These are phyloP conservation scores for Flaveria linearis DNA, from an alignment of 129 eudicot genomes.

Conservation along the genomic window DNA sequence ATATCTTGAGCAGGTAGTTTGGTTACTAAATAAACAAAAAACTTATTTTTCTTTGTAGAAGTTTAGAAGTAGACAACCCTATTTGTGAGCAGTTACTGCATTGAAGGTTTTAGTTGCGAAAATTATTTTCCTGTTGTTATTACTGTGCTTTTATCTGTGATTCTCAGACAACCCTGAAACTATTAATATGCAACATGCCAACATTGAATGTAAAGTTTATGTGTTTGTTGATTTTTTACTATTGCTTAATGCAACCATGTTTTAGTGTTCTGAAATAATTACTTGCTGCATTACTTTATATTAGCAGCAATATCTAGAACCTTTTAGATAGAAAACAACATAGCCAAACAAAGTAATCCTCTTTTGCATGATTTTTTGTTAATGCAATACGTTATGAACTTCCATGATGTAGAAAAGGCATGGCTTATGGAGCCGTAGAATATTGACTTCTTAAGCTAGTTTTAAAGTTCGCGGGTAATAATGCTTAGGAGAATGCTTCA, in stretches of 20 bases:
- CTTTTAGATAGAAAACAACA: neutral
- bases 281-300: neutral
- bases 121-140: neutral
- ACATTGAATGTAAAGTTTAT: neutral
- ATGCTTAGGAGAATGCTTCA: neutral
- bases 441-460: neutral
- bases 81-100: neutral
- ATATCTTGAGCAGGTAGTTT: constrained; percentile 83
- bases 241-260: too few species aligned
- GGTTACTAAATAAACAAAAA: constrained; percentile 6
- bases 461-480: neutral
- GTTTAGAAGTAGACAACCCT: neutral
- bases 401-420: neutral
- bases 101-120: constrained; percentile 5
- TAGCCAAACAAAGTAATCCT: neutral
- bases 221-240: neutral
- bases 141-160: neutral
- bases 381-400: neutral
- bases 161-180: neutral
- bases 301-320: neutral
- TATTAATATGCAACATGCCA: neutral
- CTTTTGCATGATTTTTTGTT: neutral
- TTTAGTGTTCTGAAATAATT: too few species aligned
- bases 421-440: too few species aligned
- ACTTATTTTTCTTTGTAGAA: neutral